These are phyloP conservation scores for Fusarium sp. DNA, from an alignment of 2,329 filamentous ascomycete species.

Conservation along the genomic window DNA sequence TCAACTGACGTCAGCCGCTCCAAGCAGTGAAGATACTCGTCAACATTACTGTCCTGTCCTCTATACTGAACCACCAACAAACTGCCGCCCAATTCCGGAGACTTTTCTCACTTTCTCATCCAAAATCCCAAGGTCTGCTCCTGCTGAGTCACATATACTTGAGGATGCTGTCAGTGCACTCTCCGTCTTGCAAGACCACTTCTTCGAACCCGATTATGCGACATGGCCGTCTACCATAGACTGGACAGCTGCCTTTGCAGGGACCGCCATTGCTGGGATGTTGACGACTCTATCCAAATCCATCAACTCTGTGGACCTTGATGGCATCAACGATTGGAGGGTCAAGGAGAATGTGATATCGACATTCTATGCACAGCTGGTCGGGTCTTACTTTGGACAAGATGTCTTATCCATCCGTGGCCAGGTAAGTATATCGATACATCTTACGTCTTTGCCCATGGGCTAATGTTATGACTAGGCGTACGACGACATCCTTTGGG, in stretches of 20 bases:
- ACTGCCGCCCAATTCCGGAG: constrained; percentile 37
- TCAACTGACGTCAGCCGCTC: constrained; percentile 25
- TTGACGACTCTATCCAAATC: constrained; percentile 77
- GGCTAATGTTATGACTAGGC: constrained; percentile 63
- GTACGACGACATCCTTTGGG: constrained; percentile 96
- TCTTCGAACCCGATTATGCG: constrained; percentile 81
- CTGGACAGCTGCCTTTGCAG: constrained; percentile 90
- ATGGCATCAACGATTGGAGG: constrained; percentile 55
- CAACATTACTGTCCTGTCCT: constrained; percentile 41
- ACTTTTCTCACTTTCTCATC: constrained; percentile 37
- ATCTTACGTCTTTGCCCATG: too few relatives aligned
- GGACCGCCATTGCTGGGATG: constrained; percentile 81
- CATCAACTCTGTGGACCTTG: constrained; percentile 54
- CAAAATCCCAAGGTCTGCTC: constrained; percentile 3
- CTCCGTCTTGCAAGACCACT: constrained; percentile 79
- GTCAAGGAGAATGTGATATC: constrained; percentile 83
- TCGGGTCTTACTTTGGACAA: constrained; percentile 88
- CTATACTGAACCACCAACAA: constrained; percentile 26
- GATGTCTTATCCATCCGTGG: constrained; percentile 79
- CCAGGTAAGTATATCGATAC: constrained; percentile 49
- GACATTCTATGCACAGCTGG: constrained; percentile 81
- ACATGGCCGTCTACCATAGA: constrained; percentile 90
- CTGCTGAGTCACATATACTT: constrained; percentile 49
- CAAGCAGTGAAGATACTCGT: constrained; percentile 12
- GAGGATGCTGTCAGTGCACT: constrained; percentile 72